These are phyloP conservation scores for Termitomyces sp. DNA, from an alignment of 768 basidiomycete genomes.

Conservation along the genomic window DNA sequence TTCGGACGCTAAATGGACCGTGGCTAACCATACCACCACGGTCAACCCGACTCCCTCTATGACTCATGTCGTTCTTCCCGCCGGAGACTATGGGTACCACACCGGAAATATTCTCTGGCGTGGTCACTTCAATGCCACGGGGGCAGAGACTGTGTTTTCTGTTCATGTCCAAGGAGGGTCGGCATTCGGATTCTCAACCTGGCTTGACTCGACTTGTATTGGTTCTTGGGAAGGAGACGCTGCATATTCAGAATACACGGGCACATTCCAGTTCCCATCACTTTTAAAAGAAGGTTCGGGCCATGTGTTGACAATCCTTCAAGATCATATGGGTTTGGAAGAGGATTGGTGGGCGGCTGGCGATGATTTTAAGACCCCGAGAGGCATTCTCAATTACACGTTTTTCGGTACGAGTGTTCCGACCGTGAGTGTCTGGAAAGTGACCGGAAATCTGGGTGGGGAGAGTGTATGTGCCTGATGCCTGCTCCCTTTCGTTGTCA, in stretches of 20 bases:
- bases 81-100: conserved; percentile 46
- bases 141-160: conserved; percentile 37
- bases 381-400: conserved; percentile 42
- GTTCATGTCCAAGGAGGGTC: conserved; percentile 35
- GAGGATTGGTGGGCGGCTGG: conserved; percentile 36
- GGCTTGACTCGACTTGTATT: conserved; percentile 41
- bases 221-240: conserved; percentile 43
- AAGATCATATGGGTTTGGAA: conserved; percentile 52
- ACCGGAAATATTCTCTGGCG: conserved; percentile 49
- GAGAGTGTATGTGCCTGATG: conserved; percentile 27
- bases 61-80: conserved; percentile 39
- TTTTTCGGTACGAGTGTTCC: conserved; percentile 36
- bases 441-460: conserved; percentile 44
- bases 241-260: conserved; percentile 23
- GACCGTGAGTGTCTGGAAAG: conserved; percentile 39
- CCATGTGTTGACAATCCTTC: conserved; percentile 44
- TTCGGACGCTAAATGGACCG: conserved; percentile 37
- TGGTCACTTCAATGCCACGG: conserved; percentile 42
- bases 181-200: conserved; percentile 45
- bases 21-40: conserved; percentile 33
- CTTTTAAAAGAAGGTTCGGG: conserved; percentile 22
- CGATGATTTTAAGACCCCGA: conserved; percentile 42
- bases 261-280: conserved; percentile 28
- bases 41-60: conserved; percentile 31
- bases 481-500: not conserved